These are phyloP conservation scores for apple (Malus domestica) DNA, from an alignment of 306 rosid genomes.

Conservation along the genomic window DNA sequence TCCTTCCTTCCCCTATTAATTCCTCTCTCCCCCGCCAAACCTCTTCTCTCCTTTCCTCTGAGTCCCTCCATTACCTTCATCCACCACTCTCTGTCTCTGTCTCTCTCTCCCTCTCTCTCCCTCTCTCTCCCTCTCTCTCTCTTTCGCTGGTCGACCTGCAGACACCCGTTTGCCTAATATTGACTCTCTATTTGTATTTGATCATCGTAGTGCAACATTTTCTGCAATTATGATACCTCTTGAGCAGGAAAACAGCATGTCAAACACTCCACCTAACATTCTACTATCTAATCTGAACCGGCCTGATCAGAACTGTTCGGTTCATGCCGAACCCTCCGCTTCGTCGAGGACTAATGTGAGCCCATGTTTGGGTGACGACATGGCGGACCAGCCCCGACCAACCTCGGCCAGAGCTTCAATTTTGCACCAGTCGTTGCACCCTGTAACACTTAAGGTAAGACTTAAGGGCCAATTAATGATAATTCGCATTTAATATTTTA, in stretches of 20 bases:
- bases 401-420: conserved; percentile 24
- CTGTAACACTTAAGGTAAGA: conserved; percentile 55
- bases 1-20: neutral
- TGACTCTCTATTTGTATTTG: no score
- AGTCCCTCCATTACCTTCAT: neutral
- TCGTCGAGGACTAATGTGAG: neutral
- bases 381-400: conserved; percentile 11
- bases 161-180: neutral
- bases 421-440: conserved; percentile 51
- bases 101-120: neutral
- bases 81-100: neutral
- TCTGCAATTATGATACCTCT: conserved; percentile 63
- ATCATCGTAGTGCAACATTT: neutral
- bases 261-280: conserved; percentile 20
- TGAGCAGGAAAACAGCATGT: conserved; percentile 50
- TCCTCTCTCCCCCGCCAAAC: neutral
- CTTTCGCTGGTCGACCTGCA: neutral
- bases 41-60: neutral
- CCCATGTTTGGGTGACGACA: conserved; percentile 27
- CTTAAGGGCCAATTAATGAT: no score
- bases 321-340: conserved; percentile 38
- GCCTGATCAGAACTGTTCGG: conserved; percentile 31
- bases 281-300: conserved; percentile 22
- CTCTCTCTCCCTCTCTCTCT: neutral
- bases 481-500: no score